Evolutionary conservation across 495 filamentous ascomycete species (phyloP).

Genomic region (Oidiodendron maius): DNA sequence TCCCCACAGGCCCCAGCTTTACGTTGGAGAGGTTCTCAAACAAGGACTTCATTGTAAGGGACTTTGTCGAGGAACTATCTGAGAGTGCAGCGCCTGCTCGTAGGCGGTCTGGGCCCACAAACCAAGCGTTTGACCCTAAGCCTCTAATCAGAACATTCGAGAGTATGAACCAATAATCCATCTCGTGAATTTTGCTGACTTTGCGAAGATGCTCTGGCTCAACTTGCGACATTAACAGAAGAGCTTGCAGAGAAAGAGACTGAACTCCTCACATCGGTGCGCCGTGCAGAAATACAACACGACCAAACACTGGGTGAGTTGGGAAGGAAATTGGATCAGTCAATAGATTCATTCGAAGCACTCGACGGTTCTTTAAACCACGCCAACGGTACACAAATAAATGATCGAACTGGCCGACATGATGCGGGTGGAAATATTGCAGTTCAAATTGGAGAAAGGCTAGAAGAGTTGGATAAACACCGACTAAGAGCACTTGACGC

Average conservation of each 20-base stretch:
- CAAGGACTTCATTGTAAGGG: constrained; percentile 94
- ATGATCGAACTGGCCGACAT: constrained; percentile 12
- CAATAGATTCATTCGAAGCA: constrained; percentile 83
- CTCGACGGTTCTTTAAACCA: constrained; percentile 74
- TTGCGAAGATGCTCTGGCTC: constrained; percentile 54
- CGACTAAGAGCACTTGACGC: constrained; percentile 85
- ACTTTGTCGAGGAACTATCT: constrained; percentile 91
- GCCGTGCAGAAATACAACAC: constrained; percentile 88
- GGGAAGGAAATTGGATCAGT: constrained; percentile 81
- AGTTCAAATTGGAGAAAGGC: constrained; percentile 87
- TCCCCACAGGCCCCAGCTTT: constrained; percentile 74
- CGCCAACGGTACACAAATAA: constrained; percentile 21
- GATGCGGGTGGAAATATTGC: constrained; percentile 75
- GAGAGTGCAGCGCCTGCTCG: constrained; percentile 69
- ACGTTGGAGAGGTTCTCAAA: constrained; percentile 83
- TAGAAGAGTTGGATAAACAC: constrained; percentile 93
- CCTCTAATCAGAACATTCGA: constrained; percentile 95
- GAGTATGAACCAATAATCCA: constrained; percentile 37
- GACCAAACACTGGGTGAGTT: constrained; percentile 79
- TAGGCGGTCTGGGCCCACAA: constrained; percentile 64
- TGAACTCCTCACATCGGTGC: constrained; percentile 80
- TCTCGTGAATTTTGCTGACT: constrained; percentile 18
- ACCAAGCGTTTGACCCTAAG: constrained; percentile 90
- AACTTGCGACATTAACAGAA: constrained; percentile 74
- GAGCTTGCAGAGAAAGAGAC: constrained; percentile 82